Conservation (phyloP, 1,284 basidiomycete genomes). For the Agroathelia rolfsii region DNA sequence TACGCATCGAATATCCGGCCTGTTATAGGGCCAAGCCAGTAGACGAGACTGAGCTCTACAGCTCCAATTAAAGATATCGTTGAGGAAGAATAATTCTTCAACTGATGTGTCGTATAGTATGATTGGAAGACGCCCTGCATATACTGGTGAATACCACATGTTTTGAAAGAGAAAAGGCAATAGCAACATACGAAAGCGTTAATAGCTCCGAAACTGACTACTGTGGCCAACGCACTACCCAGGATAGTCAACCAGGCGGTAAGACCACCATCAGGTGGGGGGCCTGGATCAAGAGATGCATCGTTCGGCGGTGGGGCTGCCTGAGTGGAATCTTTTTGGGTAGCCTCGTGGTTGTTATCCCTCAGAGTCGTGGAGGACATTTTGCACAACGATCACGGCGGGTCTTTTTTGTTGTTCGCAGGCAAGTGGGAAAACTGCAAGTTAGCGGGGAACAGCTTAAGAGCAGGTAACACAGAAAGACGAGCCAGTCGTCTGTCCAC, state of each 20-base stretch:
- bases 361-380: too few relatives aligned
- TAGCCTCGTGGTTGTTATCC: too few relatives aligned
- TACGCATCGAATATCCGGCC: constrained; percentile 30
- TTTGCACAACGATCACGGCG: too few relatives aligned
- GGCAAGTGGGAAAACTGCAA: too few relatives aligned
- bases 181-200: constrained; percentile 12
- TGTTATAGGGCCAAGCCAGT: constrained; percentile 20
- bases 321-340: too few relatives aligned
- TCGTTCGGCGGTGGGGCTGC: too few relatives aligned
- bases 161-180: neutral
- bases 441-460: too few relatives aligned
- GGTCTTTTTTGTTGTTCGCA: too few relatives aligned
- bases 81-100: constrained; percentile 22
- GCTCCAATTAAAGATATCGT: constrained; percentile 40
- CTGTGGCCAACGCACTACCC: constrained; percentile 25
- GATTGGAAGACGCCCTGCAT: constrained; percentile 30
- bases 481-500: too few relatives aligned
- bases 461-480: too few relatives aligned
- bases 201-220: constrained; percentile 29
- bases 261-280: constrained; percentile 23
- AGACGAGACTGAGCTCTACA: constrained; percentile 34
- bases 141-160: neutral
- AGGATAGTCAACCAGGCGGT: constrained; percentile 26
- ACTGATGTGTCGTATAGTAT: constrained; percentile 32
- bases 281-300: too few relatives aligned